These are phyloP conservation scores for Pythium pyrilobum DNA, from an alignment of 352 stramenopile genomes.

Conservation along the genomic window DNA sequence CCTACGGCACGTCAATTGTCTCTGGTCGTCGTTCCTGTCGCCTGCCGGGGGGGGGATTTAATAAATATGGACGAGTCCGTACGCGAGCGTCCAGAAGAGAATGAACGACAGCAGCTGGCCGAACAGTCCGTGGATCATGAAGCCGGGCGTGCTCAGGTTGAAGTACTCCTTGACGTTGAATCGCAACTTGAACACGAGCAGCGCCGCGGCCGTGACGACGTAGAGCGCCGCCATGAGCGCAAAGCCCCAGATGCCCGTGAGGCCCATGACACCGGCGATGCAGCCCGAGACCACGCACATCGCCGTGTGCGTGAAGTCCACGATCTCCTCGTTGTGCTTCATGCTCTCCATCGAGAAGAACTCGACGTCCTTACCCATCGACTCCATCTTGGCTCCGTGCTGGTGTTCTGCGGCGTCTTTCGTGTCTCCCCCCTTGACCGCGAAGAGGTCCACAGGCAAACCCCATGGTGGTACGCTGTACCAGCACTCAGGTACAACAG, in stretches of 20 bases:
- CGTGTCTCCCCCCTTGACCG: not conserved
- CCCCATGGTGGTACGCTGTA: not conserved
- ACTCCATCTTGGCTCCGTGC: constrained; percentile 38
- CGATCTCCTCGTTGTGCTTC: constrained; percentile 70
- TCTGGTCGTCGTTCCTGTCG: too few species aligned
- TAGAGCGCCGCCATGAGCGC: constrained; percentile 63
- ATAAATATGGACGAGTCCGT: constrained; percentile 90
- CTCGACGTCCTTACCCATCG: constrained; percentile 67
- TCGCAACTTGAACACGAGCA: constrained; percentile 70
- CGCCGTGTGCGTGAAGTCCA: constrained; percentile 76
- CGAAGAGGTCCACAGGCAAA: constrained; percentile 1
- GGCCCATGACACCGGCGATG: constrained; percentile 74
- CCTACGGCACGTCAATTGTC: too few species aligned
- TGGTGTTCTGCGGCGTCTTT: not conserved
- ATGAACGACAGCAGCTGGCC: constrained; percentile 82
- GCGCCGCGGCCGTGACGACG: constrained; percentile 52
- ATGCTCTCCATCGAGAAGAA: constrained; percentile 89
- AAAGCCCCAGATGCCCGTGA: constrained; percentile 73
- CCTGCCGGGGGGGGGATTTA: constrained; percentile 15
- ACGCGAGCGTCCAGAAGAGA: constrained; percentile 87
- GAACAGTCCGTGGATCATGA: constrained; percentile 70
- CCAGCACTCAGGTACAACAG: not conserved
- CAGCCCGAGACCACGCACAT: constrained; percentile 82
- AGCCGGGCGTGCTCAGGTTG: constrained; percentile 59
- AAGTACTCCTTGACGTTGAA: constrained; percentile 79